phyloP scores from a whole-genome alignment of 163 green algal species.

The Chlamydomonas reinhardtii region DNA sequence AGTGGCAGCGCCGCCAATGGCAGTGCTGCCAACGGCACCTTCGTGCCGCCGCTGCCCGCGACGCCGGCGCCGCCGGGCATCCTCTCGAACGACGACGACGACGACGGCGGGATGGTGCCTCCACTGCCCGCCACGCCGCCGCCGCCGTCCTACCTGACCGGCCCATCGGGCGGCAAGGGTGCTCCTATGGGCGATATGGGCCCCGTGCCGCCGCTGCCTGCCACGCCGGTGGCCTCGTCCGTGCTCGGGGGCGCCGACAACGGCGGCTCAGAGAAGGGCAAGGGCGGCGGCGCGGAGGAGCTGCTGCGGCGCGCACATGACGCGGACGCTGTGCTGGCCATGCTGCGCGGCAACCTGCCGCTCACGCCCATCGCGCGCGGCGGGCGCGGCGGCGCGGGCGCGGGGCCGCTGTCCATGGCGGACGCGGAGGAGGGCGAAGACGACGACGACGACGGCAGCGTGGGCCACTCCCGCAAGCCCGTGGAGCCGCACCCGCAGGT shows the following conservation, averaged over 20 bases:
- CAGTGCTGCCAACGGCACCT: background rate
- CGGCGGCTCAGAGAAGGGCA: background rate
- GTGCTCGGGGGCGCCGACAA: background rate
- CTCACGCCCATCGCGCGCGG: constrained; percentile 32
- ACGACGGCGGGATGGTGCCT: background rate
- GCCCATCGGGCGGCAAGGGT: too few relatives aligned
- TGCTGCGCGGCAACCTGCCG: constrained; percentile 45
- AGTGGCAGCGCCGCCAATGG: background rate
- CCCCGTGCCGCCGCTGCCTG: background rate
- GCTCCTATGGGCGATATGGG: too few relatives aligned
- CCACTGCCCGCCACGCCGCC: background rate
- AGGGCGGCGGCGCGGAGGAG: constrained; percentile 5
- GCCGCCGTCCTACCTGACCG: background rate
- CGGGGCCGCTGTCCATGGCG: constrained; percentile 22
- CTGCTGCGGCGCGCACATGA: constrained; percentile 14
- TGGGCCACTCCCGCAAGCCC: background rate
- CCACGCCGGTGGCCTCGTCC: constrained; percentile 1
- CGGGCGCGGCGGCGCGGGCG: background rate
- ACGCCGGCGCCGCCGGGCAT: constrained; percentile 18
- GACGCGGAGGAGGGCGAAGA: constrained; percentile 5
- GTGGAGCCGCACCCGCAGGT: background rate
- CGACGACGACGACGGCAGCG: background rate
- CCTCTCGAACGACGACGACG: background rate
- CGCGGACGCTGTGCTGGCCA: constrained; percentile 22
- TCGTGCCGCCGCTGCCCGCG: constrained; percentile 38